These are phyloP conservation scores for Boletus hoseneyae DNA, from an alignment of 1,284 basidiomycete species.

Conservation along the genomic window DNA sequence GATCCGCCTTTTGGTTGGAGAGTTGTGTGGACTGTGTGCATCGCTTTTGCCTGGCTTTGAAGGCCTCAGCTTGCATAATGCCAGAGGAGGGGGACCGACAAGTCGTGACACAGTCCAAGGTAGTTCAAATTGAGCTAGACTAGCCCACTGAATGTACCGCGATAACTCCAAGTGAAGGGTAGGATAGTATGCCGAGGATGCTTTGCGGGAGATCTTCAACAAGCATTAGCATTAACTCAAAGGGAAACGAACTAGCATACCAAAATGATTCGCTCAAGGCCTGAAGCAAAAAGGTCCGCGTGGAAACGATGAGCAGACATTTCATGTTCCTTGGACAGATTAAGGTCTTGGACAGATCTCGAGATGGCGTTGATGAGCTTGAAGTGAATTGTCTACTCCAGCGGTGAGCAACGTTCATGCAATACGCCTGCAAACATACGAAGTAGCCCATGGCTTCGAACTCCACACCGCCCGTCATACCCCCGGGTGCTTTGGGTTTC, in stretches of 20 bases:
- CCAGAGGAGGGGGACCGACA: conserved; percentile 64
- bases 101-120: conserved; percentile 73
- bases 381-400: conserved; percentile 74
- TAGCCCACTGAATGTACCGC: conserved; percentile 71
- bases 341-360: conserved; percentile 57
- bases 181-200: conserved; percentile 90
- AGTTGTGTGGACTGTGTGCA: conserved; percentile 15
- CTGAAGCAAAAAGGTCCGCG: conserved; percentile 80
- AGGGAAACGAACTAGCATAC: conserved; percentile 37
- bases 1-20: conserved; percentile 25
- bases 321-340: conserved; percentile 62
- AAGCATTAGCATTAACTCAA: conserved; percentile 18
- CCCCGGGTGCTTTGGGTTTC: conserved; percentile 91
- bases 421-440: conserved; percentile 46
- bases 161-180: conserved; percentile 88
- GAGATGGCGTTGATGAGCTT: conserved; percentile 79
- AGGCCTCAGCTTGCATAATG: conserved; percentile 42
- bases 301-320: conserved; percentile 80
- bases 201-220: conserved; percentile 82
- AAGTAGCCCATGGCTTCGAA: conserved; percentile 96
- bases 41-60: conserved; percentile 15
- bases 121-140: conserved; percentile 63
- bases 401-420: conserved; percentile 14
- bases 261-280: conserved; percentile 78
- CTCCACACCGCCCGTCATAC: conserved; percentile 98